phyloP scores from a whole-genome alignment of 2,329 filamentous ascomycete species.

The Fusarium dimerum region DNA sequence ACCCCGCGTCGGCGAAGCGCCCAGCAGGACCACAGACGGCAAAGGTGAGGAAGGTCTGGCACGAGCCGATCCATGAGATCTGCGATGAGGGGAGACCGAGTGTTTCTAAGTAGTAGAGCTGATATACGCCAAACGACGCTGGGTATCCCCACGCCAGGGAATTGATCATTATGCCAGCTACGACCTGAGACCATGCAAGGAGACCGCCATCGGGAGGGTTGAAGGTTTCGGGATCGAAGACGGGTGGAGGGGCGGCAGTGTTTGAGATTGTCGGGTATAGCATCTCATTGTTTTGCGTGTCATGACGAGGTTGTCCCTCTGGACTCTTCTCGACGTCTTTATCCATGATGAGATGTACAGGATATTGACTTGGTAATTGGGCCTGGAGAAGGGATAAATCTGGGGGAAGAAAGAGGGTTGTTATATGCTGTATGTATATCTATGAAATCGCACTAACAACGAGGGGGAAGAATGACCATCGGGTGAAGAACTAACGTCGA shows the following conservation, averaged over 20 bases:
- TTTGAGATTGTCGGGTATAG: constrained; percentile 27
- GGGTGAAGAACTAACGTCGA: too few species aligned
- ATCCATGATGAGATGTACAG: too few species aligned
- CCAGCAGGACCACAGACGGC: constrained; percentile 50
- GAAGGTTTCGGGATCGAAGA: constrained; percentile 21
- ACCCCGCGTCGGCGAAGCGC: constrained; percentile 51
- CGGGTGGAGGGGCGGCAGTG: constrained; percentile 24
- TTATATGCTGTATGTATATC: too few species aligned
- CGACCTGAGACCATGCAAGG: constrained; percentile 51
- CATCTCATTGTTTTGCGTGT: background rate
- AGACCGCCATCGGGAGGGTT: constrained; percentile 46
- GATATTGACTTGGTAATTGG: too few species aligned
- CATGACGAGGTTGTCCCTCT: too few species aligned
- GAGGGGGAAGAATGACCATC: too few species aligned
- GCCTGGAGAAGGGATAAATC: too few species aligned
- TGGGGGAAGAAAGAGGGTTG: too few species aligned
- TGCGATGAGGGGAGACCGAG: constrained; percentile 37
- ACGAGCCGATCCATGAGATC: constrained; percentile 48
- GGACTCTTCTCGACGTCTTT: too few species aligned
- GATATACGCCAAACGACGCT: constrained; percentile 54
- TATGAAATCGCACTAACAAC: too few species aligned
- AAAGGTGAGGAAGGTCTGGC: constrained; percentile 54
- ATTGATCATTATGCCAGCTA: constrained; percentile 49
- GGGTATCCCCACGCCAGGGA: constrained; percentile 53
- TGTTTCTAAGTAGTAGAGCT: constrained; percentile 47